Base-by-base conservation (phyloP, 768 basidiomycete species). In the Podaxis carcinomalis region DNA sequence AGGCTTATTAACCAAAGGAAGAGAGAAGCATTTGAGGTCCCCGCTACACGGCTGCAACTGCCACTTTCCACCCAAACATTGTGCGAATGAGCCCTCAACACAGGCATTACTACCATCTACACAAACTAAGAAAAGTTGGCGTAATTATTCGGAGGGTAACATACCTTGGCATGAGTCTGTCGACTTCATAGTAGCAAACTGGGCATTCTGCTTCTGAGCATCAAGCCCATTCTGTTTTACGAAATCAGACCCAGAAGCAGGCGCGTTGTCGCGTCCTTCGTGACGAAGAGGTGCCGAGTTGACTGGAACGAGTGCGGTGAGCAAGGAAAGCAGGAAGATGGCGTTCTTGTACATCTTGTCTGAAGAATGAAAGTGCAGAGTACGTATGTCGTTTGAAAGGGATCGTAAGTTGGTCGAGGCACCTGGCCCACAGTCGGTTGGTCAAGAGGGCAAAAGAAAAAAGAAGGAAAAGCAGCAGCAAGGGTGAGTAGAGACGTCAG, bases 111-210 rank as follows among this genome's bases (percentile, higher is more conserved):
- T 66, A 10, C 73, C 75, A 59, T 70, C 77, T 69, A 67, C 65
- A 56, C 72, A 35, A 16, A 23, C 32, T 56, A n/a, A 56, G 44
- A 59, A 13, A 32, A 54, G 2, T 32, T 37, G 27, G 51, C 6
- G 28, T 7, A 40, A 9, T 14, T 28, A 65, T 46, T 27, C 11
- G 36, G 25, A 13, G n/a, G 11, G 42, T 28, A 16, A 70, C 76
- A 32, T 51, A 82, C 80, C 73, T 42, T 74, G 70, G 70, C 87
- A 89, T 0, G 80, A 42, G 64, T 84, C 80, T 10, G 68, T 72
- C 0, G 71, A 64, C 11, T 73, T 77, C 59, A 87, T 62, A 2
- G 71, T 64, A 32, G 74, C 69, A 69, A 85, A 88, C 59, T 82
- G 70, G 16, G 69, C 66, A 61, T 85, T 85, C 32, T 80, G 72